Evolutionary conservation across 2,329 filamentous ascomycete species (phyloP), one percentile per base, ranked within the genome.

Genomic region (Salinomyces thailandicus): DNA sequence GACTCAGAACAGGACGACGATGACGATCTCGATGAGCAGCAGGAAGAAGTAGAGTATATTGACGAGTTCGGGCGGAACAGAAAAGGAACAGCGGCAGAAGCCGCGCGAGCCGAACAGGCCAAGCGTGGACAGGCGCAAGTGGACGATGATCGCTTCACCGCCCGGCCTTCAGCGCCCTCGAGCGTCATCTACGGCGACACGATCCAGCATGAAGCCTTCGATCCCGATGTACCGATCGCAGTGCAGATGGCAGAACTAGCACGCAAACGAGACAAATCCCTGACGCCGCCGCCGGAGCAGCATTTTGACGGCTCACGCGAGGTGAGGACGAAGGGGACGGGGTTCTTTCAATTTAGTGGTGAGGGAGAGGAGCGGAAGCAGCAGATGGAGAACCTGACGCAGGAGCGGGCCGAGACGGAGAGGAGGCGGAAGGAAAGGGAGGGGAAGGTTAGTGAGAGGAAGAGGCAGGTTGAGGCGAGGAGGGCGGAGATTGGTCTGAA

Each of bases 31-130:
- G 60, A 61, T 1, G 13, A 13, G 29, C 61, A 67, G 30, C 66
- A 70, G 17, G 80, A 86, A 36, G 60, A 83, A n/a, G 66, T 96
- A 4, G 87, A 95, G 48, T 93, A 85, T 56, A 73, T 81, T 35
- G 91, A 98, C 59, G 91, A 96, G 53, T 94, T 93, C 55, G 91
- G 91, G 2, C 79, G 91, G n/a, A 72, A 79, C 11, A 70, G 87
- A 3, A 75, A 66, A 29, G 83, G 81, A 13, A 89, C 84, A 0
- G 72, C 73, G 32, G 72, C 77, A 4, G 75, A 91, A 44, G 77
- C 74, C 12, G 72, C 75, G 27, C 71, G 71, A 5, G 70, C 81
- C 48, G 72, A 81, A 47, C 72, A 69, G 26, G 69, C 62, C 14
- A 72, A 74, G 36, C 66, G 71, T 5, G 62, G 71, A 8, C 2